These are phyloP conservation scores for Cutaneotrichosporon sp. DNA, from an alignment of 1,284 basidiomycete genomes.

Conservation along the genomic window DNA sequence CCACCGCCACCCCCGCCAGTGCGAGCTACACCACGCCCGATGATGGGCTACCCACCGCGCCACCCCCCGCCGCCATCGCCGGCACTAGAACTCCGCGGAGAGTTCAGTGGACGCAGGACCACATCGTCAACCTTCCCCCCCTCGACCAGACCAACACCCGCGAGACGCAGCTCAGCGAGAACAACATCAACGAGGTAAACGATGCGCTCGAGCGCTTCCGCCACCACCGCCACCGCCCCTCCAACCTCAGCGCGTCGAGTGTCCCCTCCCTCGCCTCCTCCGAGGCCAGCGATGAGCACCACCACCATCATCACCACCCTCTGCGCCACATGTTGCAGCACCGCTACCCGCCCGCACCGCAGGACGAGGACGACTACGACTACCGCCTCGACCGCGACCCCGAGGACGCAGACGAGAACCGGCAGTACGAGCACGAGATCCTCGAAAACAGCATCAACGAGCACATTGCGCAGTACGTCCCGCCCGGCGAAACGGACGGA, in stretches of 20 bases:
- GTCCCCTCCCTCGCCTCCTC: constrained; percentile 24
- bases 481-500: constrained; percentile 54
- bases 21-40: neutral
- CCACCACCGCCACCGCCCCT: constrained; percentile 21
- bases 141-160: constrained; percentile 26
- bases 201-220: constrained; percentile 43
- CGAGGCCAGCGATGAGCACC: neutral
- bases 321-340: neutral
- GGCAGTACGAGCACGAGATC: constrained; percentile 20
- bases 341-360: constrained; percentile 1
- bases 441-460: constrained; percentile 40
- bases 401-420: constrained; percentile 8
- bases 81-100: constrained; percentile 47
- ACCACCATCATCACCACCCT: neutral
- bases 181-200: constrained; percentile 42
- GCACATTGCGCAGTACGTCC: constrained; percentile 19
- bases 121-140: constrained; percentile 44
- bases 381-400: constrained; percentile 49
- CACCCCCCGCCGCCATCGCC: neutral
- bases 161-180: constrained; percentile 29
- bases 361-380: constrained; percentile 46
- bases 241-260: constrained; percentile 28
- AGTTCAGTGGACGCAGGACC: constrained; percentile 51
- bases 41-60: neutral
- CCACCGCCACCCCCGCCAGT: neutral